These are phyloP conservation scores for Bremia lactucae DNA, from an alignment of 352 stramenopile genomes.

Conservation along the genomic window DNA sequence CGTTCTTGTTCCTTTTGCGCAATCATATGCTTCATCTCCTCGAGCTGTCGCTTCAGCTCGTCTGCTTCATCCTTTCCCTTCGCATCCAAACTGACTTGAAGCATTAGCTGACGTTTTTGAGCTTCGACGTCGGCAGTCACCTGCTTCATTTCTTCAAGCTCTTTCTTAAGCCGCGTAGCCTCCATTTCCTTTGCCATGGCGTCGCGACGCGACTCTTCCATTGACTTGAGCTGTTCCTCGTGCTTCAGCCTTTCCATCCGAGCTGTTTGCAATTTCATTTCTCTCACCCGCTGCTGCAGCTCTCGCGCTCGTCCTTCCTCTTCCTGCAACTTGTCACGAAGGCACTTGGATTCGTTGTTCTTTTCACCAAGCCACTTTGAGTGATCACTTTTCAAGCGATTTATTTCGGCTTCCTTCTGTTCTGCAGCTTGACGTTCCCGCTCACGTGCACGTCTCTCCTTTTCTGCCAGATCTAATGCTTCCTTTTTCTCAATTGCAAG, in stretches of 20 bases:
- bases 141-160: constrained; percentile 51
- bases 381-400: constrained; percentile 48
- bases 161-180: constrained; percentile 24
- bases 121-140: constrained; percentile 22
- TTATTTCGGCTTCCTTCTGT: constrained; percentile 57
- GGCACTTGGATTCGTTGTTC: constrained; percentile 52
- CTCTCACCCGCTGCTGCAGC: constrained; percentile 43
- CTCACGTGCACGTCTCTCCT: constrained; percentile 50
- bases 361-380: constrained; percentile 55
- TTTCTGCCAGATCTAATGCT: constrained; percentile 40
- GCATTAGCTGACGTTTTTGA: constrained; percentile 34
- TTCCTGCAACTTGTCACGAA: constrained; percentile 48
- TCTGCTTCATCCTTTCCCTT: constrained; percentile 27
- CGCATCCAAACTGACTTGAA: constrained; percentile 23
- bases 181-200: constrained; percentile 34
- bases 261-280: constrained; percentile 33
- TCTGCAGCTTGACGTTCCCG: constrained; percentile 33
- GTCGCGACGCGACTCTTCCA: constrained; percentile 26
- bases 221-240: constrained; percentile 24
- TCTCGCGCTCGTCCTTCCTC: constrained; percentile 47
- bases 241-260: constrained; percentile 37
- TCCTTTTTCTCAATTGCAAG: constrained; percentile 60
- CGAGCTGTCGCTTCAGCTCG: constrained; percentile 28
- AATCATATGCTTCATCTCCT: constrained; percentile 38
- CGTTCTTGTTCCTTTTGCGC: constrained; percentile 44